Evolutionary conservation across 495 filamentous ascomycete genomes (phyloP).

Genomic region (Penicillium riverlandense): DNA sequence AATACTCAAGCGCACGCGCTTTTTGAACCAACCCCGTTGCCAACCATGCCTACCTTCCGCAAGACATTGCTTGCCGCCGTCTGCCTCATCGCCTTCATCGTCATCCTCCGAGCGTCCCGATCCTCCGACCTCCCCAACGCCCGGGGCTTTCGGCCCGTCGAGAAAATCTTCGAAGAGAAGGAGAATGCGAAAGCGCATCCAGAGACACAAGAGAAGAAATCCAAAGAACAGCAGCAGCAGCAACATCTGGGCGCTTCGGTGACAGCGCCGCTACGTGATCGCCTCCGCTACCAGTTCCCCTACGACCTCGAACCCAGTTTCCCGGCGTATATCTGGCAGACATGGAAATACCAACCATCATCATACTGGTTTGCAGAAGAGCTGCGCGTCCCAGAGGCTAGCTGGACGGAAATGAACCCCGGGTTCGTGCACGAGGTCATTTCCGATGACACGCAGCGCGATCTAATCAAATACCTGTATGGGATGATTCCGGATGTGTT

Average conservation of each 20-base stretch:
- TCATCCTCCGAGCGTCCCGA: conserved; percentile 62
- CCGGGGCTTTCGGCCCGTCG: conserved; percentile 16
- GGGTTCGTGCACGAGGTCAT: conserved; percentile 94
- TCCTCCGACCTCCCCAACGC: conserved; percentile 15
- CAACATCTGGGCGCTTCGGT: conserved; percentile 30
- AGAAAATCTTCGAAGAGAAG: conserved; percentile 16
- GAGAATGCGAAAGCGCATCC: conserved; percentile 2
- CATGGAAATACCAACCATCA: conserved; percentile 86
- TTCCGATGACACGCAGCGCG: conserved; percentile 75
- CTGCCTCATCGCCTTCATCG: conserved; percentile 60
- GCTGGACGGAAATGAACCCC: conserved; percentile 86
- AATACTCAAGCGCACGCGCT: no score
- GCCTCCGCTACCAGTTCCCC: conserved; percentile 86
- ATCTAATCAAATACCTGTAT: conserved; percentile 80
- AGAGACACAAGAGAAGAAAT: conserved; percentile 5
- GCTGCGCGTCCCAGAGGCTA: conserved; percentile 77
- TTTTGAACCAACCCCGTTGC: background rate
- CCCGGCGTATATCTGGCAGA: conserved; percentile 98
- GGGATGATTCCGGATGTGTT: conserved; percentile 80
- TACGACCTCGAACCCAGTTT: conserved; percentile 85
- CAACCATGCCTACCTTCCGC: conserved; percentile 60
- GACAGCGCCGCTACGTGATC: conserved; percentile 60
- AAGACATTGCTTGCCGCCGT: conserved; percentile 63
- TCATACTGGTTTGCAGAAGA: conserved; percentile 67
- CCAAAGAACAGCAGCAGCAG: conserved; percentile 14